These are phyloP conservation scores for Leishmania turanica DNA, from an alignment of 208 protist species.

Conservation along the genomic window DNA sequence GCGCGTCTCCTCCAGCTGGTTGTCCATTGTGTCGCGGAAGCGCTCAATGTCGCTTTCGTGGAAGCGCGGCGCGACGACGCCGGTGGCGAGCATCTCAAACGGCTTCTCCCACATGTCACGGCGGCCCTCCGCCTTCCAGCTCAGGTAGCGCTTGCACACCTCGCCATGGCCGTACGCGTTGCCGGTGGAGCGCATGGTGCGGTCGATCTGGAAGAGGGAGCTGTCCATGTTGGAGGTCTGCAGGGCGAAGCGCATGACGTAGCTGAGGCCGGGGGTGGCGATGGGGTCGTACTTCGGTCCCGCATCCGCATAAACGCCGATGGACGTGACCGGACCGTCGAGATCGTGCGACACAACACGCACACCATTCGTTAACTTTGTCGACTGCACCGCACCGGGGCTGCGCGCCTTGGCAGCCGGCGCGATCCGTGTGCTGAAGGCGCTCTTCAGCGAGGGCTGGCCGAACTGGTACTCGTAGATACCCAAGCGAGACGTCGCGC, in stretches of 20 bases:
- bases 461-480: conserved; percentile 86
- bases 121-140: conserved; percentile 77
- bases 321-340: conserved; percentile 58
- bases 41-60: conserved; percentile 83
- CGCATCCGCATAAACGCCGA: conserved; percentile 80
- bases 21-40: conserved; percentile 90
- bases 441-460: conserved; percentile 67
- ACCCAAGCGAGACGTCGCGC: conserved; percentile 42
- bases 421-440: conserved; percentile 56
- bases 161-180: conserved; percentile 81
- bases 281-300: conserved; percentile 85
- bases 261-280: conserved; percentile 72
- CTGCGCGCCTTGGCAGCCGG: conserved; percentile 25
- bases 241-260: conserved; percentile 87
- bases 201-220: conserved; percentile 87
- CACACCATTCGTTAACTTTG: conserved; percentile 73
- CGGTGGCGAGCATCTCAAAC: conserved; percentile 76
- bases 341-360: conserved; percentile 79
- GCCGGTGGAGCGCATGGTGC: conserved; percentile 76
- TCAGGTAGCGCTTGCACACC: conserved; percentile 72
- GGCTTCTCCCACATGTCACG: conserved; percentile 82
- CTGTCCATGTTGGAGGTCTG: conserved; percentile 88
- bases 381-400: conserved; percentile 46
- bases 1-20: conserved; percentile 78
- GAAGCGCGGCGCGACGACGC: conserved; percentile 80